Evolutionary conservation across 2,329 filamentous ascomycete genomes (phyloP), one percentile per base, ranked within the genome.

Genomic region (Helicocarpus griseus): DNA sequence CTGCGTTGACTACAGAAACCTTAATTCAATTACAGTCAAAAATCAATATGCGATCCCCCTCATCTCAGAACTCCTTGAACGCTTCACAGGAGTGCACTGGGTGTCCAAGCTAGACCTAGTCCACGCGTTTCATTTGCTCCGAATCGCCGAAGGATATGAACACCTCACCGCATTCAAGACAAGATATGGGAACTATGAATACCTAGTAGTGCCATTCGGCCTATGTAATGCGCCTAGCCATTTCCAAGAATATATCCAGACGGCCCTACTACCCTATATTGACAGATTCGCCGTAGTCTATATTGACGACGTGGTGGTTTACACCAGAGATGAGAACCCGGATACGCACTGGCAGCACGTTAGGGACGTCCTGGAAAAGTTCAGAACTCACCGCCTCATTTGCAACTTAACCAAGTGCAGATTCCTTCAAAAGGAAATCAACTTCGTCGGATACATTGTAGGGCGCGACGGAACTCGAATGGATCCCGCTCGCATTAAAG

Each of bases 11-110:
- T 69, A 67, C 43, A n/a, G 54, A 26, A 39, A 48, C 1, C 46
- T 69, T 29, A 69, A 69, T 48, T 21, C 39, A 3, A 55, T 67
- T 22, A 69, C 56, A 1, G 49, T 59, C n/a, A 69, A 70, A 48
- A 58, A 67, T 52, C 24, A 51, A 2, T 63, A 63, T 36, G 56
- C 51, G 0, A 21, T 69, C 29, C 58, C 53, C 0, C 44, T 65
- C 17, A 65, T 67, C 28, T 47, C 46, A 2, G 54, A 68, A 48
- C 56, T 56, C 0, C 35, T 63, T 17, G 54, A 64, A 22, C n/a
- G 45, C 1, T 14, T 66, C 13, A 38, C 17, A 9, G 17, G 43
- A 5, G 48, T 52, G 2, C 55, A 46, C 17, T 49, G 46, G 2
- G 64, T 60, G 31, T 57, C 52, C 3, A 61, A 53, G 21, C n/a